phyloP scores from a whole-genome alignment of 495 filamentous ascomycete genomes.

The Astrothelium macrocarpum region DNA sequence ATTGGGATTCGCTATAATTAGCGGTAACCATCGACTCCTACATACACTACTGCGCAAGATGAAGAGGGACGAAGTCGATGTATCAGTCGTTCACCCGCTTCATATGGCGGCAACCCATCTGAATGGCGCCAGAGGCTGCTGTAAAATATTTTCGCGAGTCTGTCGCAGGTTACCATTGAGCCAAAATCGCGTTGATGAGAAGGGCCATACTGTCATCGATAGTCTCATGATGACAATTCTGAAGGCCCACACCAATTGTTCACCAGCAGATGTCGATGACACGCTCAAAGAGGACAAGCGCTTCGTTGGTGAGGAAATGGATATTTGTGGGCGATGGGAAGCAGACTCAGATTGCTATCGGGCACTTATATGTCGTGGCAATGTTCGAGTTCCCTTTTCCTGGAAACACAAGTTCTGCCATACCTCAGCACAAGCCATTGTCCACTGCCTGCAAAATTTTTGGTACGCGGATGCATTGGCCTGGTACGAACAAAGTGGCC shows the following conservation, averaged over 20 bases:
- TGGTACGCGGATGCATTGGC: slow-evolving; percentile 9
- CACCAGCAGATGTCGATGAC: slow-evolving; percentile 23
- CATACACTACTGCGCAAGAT: slow-evolving; percentile 8
- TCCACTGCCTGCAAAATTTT: slow-evolving; percentile 1
- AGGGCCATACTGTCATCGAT: slow-evolving; percentile 37
- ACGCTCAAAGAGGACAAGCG: not conserved
- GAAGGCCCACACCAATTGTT: slow-evolving; percentile 30
- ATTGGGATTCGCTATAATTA: slow-evolving; percentile 36
- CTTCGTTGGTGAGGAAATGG: slow-evolving; percentile 12
- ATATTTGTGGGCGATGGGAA: slow-evolving; percentile 19
- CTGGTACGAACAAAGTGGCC: slow-evolving; percentile 30
- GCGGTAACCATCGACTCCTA: slow-evolving; percentile 25
- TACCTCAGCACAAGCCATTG: slow-evolving; percentile 14
- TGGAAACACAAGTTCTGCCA: slow-evolving; percentile 22
- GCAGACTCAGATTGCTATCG: slow-evolving; percentile 11
- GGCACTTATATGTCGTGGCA: not conserved
- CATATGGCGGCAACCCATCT: slow-evolving; percentile 35
- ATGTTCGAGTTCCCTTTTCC: not conserved
- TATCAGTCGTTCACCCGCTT: slow-evolving; percentile 27
- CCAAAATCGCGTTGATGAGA: slow-evolving; percentile 25
- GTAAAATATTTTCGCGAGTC: slow-evolving; percentile 22
- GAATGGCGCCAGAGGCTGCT: slow-evolving; percentile 34
- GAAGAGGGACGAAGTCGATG: slow-evolving; percentile 5
- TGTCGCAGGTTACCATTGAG: not conserved
- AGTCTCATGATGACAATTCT: slow-evolving; percentile 35